Evolutionary conservation across 768 basidiomycete genomes (phyloP).

Genomic region (Tulasnella sp.): DNA sequence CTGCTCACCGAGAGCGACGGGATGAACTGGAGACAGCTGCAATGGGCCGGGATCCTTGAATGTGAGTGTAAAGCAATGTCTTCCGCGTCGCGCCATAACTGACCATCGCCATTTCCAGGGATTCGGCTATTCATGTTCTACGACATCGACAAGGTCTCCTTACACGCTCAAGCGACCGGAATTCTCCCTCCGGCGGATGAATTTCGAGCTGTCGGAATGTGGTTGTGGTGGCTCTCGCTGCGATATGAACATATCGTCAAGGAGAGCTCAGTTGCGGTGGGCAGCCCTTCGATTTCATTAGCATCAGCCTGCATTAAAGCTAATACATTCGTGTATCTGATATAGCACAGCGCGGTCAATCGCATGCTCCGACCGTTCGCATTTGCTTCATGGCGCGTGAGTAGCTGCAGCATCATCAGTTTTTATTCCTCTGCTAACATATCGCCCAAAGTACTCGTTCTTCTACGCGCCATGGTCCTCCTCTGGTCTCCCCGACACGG

Average conservation of each 20-base stretch:
- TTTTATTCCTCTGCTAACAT: neutral
- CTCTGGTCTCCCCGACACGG: slow-evolving; percentile 6
- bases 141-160: slow-evolving; percentile 2
- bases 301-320: neutral
- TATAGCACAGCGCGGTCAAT: slow-evolving; percentile 8
- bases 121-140: slow-evolving; percentile 1
- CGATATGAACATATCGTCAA: slow-evolving; percentile 4
- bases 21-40: slow-evolving; percentile 1
- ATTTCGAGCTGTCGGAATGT: neutral
- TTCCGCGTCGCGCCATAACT: no score
- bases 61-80: slow-evolving; percentile 1
- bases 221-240: slow-evolving; percentile 10
- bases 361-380: slow-evolving; percentile 12
- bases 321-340: neutral
- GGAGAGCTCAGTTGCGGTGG: neutral
- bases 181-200: neutral
- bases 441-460: neutral
- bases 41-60: slow-evolving; percentile 2
- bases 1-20: slow-evolving; percentile 18
- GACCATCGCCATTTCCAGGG: neutral
- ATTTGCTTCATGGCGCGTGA: slow-evolving; percentile 15
- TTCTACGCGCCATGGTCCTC: slow-evolving; percentile 18
- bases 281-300: neutral
- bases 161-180: neutral
- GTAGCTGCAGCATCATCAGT: neutral